Percentiles rank a stretch among this genome's conserved stretches.
These are phyloP conservation scores for Ampelomyces quisqualis DNA, from an alignment of 2,329 filamentous ascomycete genomes.

Conservation along the genomic window DNA sequence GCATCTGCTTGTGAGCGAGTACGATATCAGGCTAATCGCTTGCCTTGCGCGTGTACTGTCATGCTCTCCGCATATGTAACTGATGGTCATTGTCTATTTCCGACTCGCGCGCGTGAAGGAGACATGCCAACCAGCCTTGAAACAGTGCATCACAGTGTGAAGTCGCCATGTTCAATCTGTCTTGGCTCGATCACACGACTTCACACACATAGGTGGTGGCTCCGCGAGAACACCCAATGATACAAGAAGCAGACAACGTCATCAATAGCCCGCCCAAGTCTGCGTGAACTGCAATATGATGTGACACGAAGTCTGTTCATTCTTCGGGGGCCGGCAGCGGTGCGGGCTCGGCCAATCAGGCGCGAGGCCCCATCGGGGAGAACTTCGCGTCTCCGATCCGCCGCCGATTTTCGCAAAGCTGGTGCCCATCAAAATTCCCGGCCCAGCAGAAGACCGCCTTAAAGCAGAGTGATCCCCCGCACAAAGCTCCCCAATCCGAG, in stretches of 20 bases:
- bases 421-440: constrained; percentile 10
- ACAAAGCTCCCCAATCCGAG: constrained; percentile 22
- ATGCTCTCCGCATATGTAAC: not conserved
- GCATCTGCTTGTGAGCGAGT: not conserved
- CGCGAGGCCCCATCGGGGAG: not conserved
- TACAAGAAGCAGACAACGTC: too few relatives aligned
- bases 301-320: not conserved
- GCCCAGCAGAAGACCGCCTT: constrained; percentile 22
- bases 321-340: constrained; percentile 4
- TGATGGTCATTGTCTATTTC: too few relatives aligned
- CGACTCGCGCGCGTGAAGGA: too few relatives aligned
- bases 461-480: constrained; percentile 28
- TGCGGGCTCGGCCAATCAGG: constrained; percentile 4
- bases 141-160: too few relatives aligned
- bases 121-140: too few relatives aligned
- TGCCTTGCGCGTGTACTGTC: not conserved
- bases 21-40: constrained; percentile 2
- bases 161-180: too few relatives aligned
- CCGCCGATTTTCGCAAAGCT: constrained; percentile 8
- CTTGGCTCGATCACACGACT: too few relatives aligned
- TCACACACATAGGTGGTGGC: too few relatives aligned
- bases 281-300: constrained; percentile 3
- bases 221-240: too few relatives aligned
- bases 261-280: too few relatives aligned
- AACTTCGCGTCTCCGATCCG: constrained; percentile 3